Conservation (phyloP, 257 asterid species). For the Ehretia macrophylla region DNA sequence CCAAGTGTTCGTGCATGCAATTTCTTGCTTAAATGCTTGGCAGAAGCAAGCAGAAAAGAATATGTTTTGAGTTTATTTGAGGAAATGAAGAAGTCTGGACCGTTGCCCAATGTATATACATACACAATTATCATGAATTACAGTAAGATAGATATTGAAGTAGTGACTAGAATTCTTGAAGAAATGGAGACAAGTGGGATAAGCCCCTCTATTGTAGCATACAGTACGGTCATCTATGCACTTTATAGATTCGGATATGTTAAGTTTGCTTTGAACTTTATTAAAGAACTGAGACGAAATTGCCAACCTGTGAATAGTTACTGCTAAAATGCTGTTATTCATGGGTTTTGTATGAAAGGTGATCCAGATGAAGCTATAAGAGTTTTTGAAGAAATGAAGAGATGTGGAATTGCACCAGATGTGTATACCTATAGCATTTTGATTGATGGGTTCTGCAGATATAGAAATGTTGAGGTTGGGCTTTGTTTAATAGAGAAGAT, state of each 20-base stretch:
- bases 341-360: conserved; percentile 36
- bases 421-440: conserved; percentile 51
- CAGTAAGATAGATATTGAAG: conserved; percentile 23
- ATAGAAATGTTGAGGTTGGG: conserved; percentile 31
- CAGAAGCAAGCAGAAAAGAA: conserved; percentile 35
- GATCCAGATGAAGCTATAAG: conserved; percentile 32
- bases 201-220: conserved; percentile 47
- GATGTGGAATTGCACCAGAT: conserved; percentile 40
- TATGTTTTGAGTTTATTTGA: conserved; percentile 26
- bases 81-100: conserved; percentile 50
- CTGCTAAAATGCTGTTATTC: conserved; percentile 55
- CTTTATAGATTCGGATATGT: conserved; percentile 45
- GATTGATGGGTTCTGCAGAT: conserved; percentile 45
- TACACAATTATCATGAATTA: conserved; percentile 49
- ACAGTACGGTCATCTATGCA: conserved; percentile 40
- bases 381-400: conserved; percentile 48
- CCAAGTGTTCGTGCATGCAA: conserved; percentile 44
- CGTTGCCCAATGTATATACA: conserved; percentile 50
- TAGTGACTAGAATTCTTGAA: conserved; percentile 39
- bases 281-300: conserved; percentile 25
- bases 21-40: conserved; percentile 59
- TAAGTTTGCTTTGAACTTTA: conserved; percentile 36
- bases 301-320: conserved; percentile 41
- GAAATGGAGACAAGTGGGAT: conserved; percentile 47
- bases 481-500: conserved; percentile 40